phyloP scores from a whole-genome alignment of 169 alveolate species.

The Eimeria falciformis region DNA sequence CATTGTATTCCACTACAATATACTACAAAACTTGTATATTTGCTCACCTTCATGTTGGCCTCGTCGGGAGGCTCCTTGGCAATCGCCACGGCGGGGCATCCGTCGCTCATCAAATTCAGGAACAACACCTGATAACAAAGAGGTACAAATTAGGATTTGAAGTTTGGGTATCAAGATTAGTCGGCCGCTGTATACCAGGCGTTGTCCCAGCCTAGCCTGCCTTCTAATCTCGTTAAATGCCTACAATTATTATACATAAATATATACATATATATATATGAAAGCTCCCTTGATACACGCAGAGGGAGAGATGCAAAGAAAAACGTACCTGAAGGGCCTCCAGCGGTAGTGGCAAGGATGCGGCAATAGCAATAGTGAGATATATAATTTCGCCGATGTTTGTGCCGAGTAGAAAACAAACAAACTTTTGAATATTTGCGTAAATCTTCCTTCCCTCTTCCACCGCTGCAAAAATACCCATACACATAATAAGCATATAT shows the following conservation, averaged over 20 bases:
- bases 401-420: constrained; percentile 94
- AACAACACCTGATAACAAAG: constrained; percentile 86
- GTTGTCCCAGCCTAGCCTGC: too few relatives aligned
- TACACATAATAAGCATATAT: background rate
- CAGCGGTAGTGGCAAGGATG: constrained; percentile 92
- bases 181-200: too few relatives aligned
- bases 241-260: too few relatives aligned
- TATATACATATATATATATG: background rate
- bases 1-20: too few relatives aligned
- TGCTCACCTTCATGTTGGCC: constrained; percentile 88
- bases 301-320: background rate
- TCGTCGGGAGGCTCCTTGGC: constrained; percentile 94
- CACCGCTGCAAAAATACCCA: constrained; percentile 83
- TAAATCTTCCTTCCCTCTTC: constrained; percentile 94
- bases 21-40: too few relatives aligned
- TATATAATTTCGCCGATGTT: constrained; percentile 93
- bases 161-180: too few relatives aligned
- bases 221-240: too few relatives aligned
- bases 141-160: background rate
- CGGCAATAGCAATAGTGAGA: constrained; percentile 88
- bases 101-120: constrained; percentile 93
- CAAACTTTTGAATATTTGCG: constrained; percentile 95
- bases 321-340: constrained; percentile 87
- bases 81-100: constrained; percentile 96
- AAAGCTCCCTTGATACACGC: background rate